phyloP scores from a whole-genome alignment of 176 grass and related monocot genomes.

The Poa pratensis region DNA sequence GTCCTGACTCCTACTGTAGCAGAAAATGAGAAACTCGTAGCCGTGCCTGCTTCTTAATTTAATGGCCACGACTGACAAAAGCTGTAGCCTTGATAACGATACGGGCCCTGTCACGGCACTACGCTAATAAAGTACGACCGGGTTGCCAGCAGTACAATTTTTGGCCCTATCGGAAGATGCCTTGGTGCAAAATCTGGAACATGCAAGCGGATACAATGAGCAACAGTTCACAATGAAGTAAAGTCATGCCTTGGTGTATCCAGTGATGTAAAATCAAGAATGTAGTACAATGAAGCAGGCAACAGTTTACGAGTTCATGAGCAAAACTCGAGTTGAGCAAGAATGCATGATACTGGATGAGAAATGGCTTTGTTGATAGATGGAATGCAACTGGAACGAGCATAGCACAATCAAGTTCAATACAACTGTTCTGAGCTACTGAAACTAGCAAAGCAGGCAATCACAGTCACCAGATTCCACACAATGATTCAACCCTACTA shows the following conservation, averaged over 20 bases:
- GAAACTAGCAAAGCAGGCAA: constrained; percentile 24
- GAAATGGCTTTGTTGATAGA: not conserved
- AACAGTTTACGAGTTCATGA: not conserved
- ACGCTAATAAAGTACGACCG: not conserved
- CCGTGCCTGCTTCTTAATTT: not conserved
- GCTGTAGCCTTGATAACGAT: not conserved
- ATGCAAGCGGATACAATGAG: too few relatives aligned
- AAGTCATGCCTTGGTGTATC: too few relatives aligned
- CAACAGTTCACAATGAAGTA: too few relatives aligned
- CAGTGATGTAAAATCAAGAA: too few relatives aligned
- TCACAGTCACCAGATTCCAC: constrained; percentile 21
- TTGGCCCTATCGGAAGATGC: not conserved
- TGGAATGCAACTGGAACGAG: not conserved
- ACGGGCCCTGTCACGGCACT: not conserved
- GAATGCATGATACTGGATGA: not conserved
- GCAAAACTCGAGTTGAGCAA: not conserved
- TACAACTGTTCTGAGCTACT: not conserved
- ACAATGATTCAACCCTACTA: too few relatives aligned
- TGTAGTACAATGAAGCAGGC: not conserved
- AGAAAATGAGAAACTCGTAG: not conserved
- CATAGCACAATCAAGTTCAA: not conserved
- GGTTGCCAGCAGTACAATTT: not conserved
- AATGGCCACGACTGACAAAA: not conserved
- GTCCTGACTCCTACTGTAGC: not conserved
- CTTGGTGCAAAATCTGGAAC: not conserved